Percentiles rank a stretch among this genome's conserved stretches.
Conservation (phyloP, 805 yeast genomes). For the Jamesozyma hellenica region DNA sequence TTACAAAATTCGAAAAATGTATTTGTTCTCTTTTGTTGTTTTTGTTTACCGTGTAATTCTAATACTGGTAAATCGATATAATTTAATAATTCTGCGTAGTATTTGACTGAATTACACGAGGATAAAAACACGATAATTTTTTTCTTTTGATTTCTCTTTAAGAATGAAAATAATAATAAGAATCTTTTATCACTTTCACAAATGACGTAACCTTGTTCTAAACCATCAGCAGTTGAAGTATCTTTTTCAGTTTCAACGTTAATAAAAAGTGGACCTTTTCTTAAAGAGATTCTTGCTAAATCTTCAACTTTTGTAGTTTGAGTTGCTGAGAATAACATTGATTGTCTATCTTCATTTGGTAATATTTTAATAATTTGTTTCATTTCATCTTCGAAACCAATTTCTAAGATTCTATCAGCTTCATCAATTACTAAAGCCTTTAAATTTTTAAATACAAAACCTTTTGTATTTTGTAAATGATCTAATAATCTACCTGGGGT, state of each 20-base stretch:
- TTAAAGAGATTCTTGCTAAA: constrained; percentile 88
- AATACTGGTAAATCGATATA: constrained; percentile 95
- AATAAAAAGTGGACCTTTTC: constrained; percentile 87
- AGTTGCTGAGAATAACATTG: constrained; percentile 98
- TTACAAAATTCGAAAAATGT: constrained; percentile 97
- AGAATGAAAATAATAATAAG: constrained; percentile 77
- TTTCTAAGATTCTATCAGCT: constrained; percentile 95
- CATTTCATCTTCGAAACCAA: constrained; percentile 99
- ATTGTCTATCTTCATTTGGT: constrained; percentile 87
- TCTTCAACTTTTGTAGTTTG: constrained; percentile 98
- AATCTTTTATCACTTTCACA: constrained; percentile 95
- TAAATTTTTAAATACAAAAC: constrained; percentile 87
- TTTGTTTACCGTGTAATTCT: constrained; percentile 95
- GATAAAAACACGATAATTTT: constrained; percentile 89
- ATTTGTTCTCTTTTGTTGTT: constrained; percentile 96
- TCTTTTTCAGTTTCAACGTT: constrained; percentile 81
- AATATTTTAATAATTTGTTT: constrained; percentile 86
- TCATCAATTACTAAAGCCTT: constrained; percentile 93
- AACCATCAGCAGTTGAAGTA: constrained; percentile 87
- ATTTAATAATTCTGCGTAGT: constrained; percentile 87
- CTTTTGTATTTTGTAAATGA: constrained; percentile 90
- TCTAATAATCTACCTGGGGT: constrained; percentile 96
- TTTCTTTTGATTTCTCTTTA: constrained; percentile 86
- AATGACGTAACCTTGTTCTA: constrained; percentile 97
- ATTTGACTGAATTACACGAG: constrained; percentile 94